Percentiles rank a stretch among this genome's conserved stretches.
Evolutionary conservation across 1,139 yeast genomes (phyloP).

Genomic region (Debaryomyces sp.): DNA sequence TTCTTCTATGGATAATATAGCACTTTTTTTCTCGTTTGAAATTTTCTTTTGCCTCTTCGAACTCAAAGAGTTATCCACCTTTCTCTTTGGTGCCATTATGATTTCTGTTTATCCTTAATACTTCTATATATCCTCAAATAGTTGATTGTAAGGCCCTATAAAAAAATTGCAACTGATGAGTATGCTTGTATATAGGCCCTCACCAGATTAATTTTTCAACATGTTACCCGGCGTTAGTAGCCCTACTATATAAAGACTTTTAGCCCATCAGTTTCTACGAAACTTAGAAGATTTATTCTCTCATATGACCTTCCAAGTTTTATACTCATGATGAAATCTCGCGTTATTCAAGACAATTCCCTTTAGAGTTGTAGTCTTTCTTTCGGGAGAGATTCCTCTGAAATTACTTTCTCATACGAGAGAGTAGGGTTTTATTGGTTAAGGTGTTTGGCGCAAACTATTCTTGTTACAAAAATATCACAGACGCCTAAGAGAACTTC

Average conservation of each 20-base stretch:
- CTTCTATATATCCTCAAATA: background rate
- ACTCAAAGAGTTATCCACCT: slow-evolving; percentile 12
- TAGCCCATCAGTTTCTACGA: slow-evolving; percentile 6
- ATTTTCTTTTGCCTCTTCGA: slow-evolving; percentile 13
- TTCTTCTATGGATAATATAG: slow-evolving; percentile 25
- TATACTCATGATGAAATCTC: slow-evolving; percentile 65
- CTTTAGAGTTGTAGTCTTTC: slow-evolving; percentile 45
- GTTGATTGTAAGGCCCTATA: background rate
- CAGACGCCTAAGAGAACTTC: slow-evolving; percentile 52
- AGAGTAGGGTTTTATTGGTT: slow-evolving; percentile 55
- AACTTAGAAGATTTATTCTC: slow-evolving; percentile 13
- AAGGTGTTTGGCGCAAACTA: slow-evolving; percentile 63
- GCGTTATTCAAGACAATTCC: slow-evolving; percentile 55
- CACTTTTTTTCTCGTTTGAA: slow-evolving; percentile 2
- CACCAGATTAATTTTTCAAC: slow-evolving; percentile 4
- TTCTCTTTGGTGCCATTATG: slow-evolving; percentile 25
- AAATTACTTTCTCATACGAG: slow-evolving; percentile 39
- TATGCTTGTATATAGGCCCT: slow-evolving; percentile 4
- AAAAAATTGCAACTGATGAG: slow-evolving; percentile 9
- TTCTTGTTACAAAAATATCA: slow-evolving; percentile 53
- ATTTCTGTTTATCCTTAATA: background rate
- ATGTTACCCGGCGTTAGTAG: slow-evolving; percentile 9
- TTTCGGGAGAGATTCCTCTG: slow-evolving; percentile 37
- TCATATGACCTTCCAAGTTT: slow-evolving; percentile 59
- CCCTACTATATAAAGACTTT: background rate